Percentiles rank a stretch among this genome's conserved stretches.
Evolutionary conservation across 2,329 filamentous ascomycete species (phyloP).

Genomic region (Plectosphaerella plurivora): DNA sequence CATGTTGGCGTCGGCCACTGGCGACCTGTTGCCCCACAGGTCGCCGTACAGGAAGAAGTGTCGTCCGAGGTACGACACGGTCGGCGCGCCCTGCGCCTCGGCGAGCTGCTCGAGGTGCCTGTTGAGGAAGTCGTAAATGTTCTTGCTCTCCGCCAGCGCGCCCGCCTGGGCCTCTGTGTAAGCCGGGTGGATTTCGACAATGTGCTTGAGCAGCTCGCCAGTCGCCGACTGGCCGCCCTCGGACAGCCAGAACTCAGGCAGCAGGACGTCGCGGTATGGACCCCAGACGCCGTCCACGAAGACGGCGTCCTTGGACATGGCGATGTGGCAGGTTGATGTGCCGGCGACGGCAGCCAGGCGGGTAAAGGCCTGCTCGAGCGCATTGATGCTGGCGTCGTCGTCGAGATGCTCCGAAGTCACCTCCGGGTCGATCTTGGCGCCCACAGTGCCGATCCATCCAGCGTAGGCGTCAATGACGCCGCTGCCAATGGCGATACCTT

Average conservation of each 20-base stretch:
- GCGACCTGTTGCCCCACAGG: slow-evolving; percentile 93
- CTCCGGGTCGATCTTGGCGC: slow-evolving; percentile 80
- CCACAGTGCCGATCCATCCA: slow-evolving; percentile 98
- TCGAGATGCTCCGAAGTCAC: slow-evolving; percentile 56
- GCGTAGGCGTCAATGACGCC: slow-evolving; percentile 98
- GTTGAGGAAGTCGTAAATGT: slow-evolving; percentile 95
- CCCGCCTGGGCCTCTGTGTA: slow-evolving; percentile 75
- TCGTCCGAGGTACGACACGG: slow-evolving; percentile 78
- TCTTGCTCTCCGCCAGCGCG: slow-evolving; percentile 76
- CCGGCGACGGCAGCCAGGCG: slow-evolving; percentile 91
- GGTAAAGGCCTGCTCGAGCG: slow-evolving; percentile 87
- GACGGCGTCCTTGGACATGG: slow-evolving; percentile 88
- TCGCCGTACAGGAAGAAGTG: slow-evolving; percentile 99
- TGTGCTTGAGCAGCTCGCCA: slow-evolving; percentile 88
- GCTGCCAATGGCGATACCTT: slow-evolving; percentile 88
- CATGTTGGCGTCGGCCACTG: slow-evolving; percentile 91
- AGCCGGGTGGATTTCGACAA: slow-evolving; percentile 91
- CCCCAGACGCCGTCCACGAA: slow-evolving; percentile 98
- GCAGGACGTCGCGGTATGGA: slow-evolving; percentile 88
- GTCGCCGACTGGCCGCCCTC: slow-evolving; percentile 97
- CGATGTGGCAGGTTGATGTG: slow-evolving; percentile 94
- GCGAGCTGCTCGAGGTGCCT: slow-evolving; percentile 75
- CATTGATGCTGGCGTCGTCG: slow-evolving; percentile 67
- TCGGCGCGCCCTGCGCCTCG: slow-evolving; percentile 64
- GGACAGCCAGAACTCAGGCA: slow-evolving; percentile 93